Conservation (phyloP, 441 rosid genomes). For the Erodium trifolium region DNA sequence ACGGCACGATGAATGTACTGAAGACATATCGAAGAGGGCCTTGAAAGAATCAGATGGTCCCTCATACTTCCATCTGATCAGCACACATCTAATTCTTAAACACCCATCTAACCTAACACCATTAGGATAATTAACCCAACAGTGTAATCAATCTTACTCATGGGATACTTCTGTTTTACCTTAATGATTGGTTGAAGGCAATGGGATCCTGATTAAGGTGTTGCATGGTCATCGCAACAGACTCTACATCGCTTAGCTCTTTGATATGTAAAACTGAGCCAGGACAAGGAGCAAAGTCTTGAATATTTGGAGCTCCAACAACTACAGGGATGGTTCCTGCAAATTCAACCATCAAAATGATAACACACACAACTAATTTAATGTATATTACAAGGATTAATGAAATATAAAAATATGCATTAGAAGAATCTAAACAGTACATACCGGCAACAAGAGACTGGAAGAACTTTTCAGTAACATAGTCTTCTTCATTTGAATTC, state of each 20-base stretch:
- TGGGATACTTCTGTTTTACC: conserved; percentile 27
- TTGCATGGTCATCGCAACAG: conserved; percentile 63
- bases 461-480: conserved; percentile 62
- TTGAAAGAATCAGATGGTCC: conserved; percentile 31
- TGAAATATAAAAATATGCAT: background rate
- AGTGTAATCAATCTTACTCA: background rate
- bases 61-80: conserved; percentile 72
- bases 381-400: background rate
- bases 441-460: conserved; percentile 52
- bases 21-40: conserved; percentile 92
- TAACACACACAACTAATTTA: background rate
- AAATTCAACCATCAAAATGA: conserved; percentile 16
- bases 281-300: conserved; percentile 69
- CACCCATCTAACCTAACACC: no score
- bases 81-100: background rate
- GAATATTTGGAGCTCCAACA: conserved; percentile 84
- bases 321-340: conserved; percentile 81
- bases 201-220: conserved; percentile 56
- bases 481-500: conserved; percentile 96
- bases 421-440: background rate
- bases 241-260: conserved; percentile 39
- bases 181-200: conserved; percentile 60
- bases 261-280: conserved; percentile 64
- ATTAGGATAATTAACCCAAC: conserved; percentile 1
- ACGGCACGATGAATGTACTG: conserved; percentile 88